Evolutionary conservation across 108 stramenopile genomes (phyloP).

Genomic region (Skeletonema marinoi): DNA sequence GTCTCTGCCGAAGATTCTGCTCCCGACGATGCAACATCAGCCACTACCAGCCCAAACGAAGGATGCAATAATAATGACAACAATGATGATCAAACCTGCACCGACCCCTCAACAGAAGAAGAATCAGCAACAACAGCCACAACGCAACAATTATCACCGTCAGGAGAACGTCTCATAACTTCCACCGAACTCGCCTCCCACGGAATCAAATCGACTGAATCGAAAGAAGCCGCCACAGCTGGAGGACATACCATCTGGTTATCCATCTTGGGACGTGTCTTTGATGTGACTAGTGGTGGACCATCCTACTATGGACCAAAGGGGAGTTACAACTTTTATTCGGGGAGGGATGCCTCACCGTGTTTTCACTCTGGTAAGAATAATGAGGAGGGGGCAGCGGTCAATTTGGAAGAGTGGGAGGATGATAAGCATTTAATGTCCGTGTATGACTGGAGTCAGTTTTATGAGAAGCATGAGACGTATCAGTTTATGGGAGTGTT

Average conservation of each 20-base stretch:
- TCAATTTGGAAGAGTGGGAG: constrained; percentile 51
- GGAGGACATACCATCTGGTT: constrained; percentile 59
- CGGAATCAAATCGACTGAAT: constrained; percentile 1
- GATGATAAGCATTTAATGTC: constrained; percentile 28
- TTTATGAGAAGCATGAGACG: constrained; percentile 62
- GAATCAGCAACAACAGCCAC: neutral
- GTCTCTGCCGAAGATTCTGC: neutral
- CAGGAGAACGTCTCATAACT: constrained; percentile 20
- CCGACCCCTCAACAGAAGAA: neutral
- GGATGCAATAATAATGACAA: neutral
- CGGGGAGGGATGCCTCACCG: constrained; percentile 48
- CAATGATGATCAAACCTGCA: neutral
- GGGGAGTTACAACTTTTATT: constrained; percentile 58
- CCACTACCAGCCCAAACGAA: neutral
- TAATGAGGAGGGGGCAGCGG: constrained; percentile 63
- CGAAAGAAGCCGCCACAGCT: constrained; percentile 2
- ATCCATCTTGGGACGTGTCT: constrained; percentile 78
- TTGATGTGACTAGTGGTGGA: constrained; percentile 69
- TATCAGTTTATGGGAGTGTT: constrained; percentile 64
- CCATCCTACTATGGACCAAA: constrained; percentile 22
- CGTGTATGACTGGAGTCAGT: constrained; percentile 50
- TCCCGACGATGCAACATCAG: neutral
- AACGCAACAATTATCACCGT: neutral
- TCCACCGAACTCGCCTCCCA: constrained; percentile 27
- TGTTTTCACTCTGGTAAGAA: constrained; percentile 72